Percentiles rank a stretch among this genome's conserved stretches.
These are phyloP conservation scores for Xylaria digitata DNA, from an alignment of 2,329 filamentous ascomycete genomes.

Conservation along the genomic window DNA sequence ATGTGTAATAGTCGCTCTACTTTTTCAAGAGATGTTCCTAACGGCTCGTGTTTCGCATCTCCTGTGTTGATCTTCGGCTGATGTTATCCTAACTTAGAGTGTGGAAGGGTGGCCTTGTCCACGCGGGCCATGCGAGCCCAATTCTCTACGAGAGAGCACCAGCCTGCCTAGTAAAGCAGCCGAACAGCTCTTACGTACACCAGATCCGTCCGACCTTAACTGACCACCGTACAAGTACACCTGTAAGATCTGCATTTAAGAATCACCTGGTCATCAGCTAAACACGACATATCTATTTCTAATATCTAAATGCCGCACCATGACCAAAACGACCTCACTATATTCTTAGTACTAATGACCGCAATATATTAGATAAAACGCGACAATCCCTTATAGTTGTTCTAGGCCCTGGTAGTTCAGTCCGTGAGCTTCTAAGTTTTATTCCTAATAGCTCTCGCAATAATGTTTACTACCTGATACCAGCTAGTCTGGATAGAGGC, in stretches of 20 bases:
- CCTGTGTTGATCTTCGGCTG: background rate
- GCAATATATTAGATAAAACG: background rate
- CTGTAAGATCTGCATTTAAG: background rate
- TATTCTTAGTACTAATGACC: background rate
- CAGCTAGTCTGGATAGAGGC: background rate
- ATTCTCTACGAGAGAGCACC: background rate
- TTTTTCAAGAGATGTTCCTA: no score
- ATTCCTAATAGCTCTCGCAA: slow-evolving; percentile 4
- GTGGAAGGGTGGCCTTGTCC: background rate
- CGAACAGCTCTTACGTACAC: background rate
- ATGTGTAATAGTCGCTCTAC: background rate
- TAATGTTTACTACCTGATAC: slow-evolving; percentile 11
- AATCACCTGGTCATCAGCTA: background rate
- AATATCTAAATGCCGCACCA: background rate
- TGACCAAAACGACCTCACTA: slow-evolving; percentile 2
- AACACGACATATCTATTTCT: background rate
- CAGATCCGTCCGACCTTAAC: background rate
- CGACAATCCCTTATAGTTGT: background rate
- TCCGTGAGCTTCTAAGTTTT: background rate
- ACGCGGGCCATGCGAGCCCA: background rate
- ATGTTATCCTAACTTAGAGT: background rate
- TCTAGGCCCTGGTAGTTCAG: background rate
- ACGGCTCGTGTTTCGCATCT: background rate
- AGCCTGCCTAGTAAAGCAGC: background rate
- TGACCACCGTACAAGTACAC: background rate